These are phyloP conservation scores for Aspergillus brasiliensis DNA, from an alignment of 2,329 filamentous ascomycete genomes.

Conservation along the genomic window DNA sequence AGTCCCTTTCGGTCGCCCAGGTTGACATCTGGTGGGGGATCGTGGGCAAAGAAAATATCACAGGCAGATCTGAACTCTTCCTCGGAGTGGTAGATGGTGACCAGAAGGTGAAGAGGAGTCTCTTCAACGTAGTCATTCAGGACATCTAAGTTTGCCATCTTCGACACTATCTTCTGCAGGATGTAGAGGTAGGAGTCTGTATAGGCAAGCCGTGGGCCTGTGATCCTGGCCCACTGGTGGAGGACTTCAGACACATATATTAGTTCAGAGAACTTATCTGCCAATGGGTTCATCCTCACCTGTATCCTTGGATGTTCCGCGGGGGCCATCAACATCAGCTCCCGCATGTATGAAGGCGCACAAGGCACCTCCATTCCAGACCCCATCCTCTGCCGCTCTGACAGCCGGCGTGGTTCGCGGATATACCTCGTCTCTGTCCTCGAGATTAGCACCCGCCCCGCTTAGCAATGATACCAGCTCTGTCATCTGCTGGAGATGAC, in stretches of 20 bases:
- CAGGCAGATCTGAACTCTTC: slow-evolving; percentile 28
- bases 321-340: slow-evolving; percentile 21
- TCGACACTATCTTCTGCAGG: slow-evolving; percentile 19
- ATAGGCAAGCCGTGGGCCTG: slow-evolving; percentile 26
- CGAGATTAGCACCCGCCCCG: slow-evolving; percentile 14
- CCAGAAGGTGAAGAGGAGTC: slow-evolving; percentile 27
- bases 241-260: slow-evolving; percentile 15
- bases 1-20: slow-evolving; percentile 18
- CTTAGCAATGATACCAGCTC: slow-evolving; percentile 4
- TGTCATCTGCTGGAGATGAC: slow-evolving; percentile 21
- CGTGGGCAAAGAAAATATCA: slow-evolving; percentile 22
- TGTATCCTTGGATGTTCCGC: slow-evolving; percentile 18
- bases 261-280: background rate
- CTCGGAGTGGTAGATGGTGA: slow-evolving; percentile 23
- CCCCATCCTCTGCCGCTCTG: slow-evolving; percentile 24
- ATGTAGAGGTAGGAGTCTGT: slow-evolving; percentile 23
- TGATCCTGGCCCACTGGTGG: slow-evolving; percentile 27
- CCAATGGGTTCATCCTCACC: no score
- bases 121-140: slow-evolving; percentile 21
- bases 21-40: slow-evolving; percentile 23
- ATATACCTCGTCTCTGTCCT: slow-evolving; percentile 19
- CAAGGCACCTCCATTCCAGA: slow-evolving; percentile 28
- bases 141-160: slow-evolving; percentile 21
- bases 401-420: slow-evolving; percentile 25
- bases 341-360: slow-evolving; percentile 24